Evolutionary conservation across 2,329 filamentous ascomycete species (phyloP), one percentile per base, ranked within the genome.

Genomic region (Biscogniauxia mediterranea): DNA sequence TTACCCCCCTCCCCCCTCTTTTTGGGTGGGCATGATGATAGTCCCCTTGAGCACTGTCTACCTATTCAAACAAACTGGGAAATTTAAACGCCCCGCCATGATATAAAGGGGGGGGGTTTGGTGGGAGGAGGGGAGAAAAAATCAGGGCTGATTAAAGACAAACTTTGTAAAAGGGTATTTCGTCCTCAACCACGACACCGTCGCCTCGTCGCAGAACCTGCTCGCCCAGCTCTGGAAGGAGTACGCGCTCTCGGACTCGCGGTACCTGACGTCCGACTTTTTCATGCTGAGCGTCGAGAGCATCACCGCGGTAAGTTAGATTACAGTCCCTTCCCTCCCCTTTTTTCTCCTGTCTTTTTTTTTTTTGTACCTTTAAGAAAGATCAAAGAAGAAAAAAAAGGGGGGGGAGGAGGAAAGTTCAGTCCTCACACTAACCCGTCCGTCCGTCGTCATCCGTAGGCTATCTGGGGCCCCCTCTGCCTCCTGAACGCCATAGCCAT

Each of bases 181-280:
- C 73, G 82, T 93, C 64, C 75, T 85, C 65, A 86, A 93, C 73
- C 89, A 91, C 73, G 76, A 79, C 21, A 79, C 78, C 23, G 82
- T 97, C 73, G 85, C 87, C 0, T 79, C 83, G 11, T 85, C 85
- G 62, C 89, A 92, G 73, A 87, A 88, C 58, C 77, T 95, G 7
- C 89, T 93, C 60, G 91, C 89, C 2, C 92, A 97, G 78, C 80
- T 96, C 52, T 97, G 93, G 93, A 97, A 97, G 73, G 93, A 97
- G 76, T 97, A 97, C 74, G 84, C 91, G 2, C 82, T 93, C 38
- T 93, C 91, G 2, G 93, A 97, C 77, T 96, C 92, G 58, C 84
- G 93, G 52, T 97, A 97, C 72, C 79, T 97, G 68, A 93, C 89
- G 2, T 87, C 88, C 19, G 90, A 95, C 71, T 83, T 89, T 1